Evolutionary conservation across 371 early-diverging fungal species (phyloP).

Genomic region (Lichtheimia corymbifera): DNA sequence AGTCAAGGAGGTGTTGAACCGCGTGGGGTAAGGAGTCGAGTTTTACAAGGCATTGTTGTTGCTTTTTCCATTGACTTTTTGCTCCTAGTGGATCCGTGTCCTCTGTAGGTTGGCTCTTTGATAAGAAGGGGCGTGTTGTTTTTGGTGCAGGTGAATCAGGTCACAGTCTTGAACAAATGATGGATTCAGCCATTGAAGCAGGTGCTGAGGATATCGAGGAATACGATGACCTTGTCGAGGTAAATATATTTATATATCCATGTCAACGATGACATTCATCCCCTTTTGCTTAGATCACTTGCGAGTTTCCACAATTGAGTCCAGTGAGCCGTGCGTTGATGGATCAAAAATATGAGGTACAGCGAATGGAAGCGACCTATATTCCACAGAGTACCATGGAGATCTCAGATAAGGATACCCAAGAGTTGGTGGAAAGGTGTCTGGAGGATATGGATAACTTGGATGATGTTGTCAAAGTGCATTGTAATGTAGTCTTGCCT

Average conservation of each 20-base stretch:
- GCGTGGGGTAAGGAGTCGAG: conserved; percentile 38
- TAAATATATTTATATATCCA: conserved; percentile 6
- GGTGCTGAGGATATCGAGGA: conserved; percentile 64
- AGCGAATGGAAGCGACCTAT: conserved; percentile 45
- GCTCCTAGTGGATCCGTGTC: conserved; percentile 55
- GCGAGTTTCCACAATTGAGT: conserved; percentile 50
- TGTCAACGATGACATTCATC: background rate
- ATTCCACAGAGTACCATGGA: conserved; percentile 43
- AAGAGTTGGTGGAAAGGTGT: conserved; percentile 42
- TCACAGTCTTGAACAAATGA: conserved; percentile 53
- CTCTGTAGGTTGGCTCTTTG: conserved; percentile 62
- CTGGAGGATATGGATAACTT: conserved; percentile 53
- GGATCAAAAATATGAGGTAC: conserved; percentile 42
- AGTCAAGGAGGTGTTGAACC: conserved; percentile 62
- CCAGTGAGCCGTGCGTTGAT: conserved; percentile 36
- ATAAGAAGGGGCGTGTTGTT: conserved; percentile 57
- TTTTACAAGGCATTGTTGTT: background rate
- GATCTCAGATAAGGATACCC: conserved; percentile 36
- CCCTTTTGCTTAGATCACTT: conserved; percentile 33
- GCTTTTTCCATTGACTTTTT: background rate
- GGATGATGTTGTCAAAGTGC: conserved; percentile 59
- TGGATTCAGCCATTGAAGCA: conserved; percentile 60
- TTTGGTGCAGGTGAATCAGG: conserved; percentile 44
- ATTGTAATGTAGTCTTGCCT: conserved; percentile 46
- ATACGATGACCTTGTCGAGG: conserved; percentile 42